Evolutionary conservation across 1,284 basidiomycete species (phyloP), one percentile per base, ranked within the genome.

Genomic region (Trichosporon asahii): DNA sequence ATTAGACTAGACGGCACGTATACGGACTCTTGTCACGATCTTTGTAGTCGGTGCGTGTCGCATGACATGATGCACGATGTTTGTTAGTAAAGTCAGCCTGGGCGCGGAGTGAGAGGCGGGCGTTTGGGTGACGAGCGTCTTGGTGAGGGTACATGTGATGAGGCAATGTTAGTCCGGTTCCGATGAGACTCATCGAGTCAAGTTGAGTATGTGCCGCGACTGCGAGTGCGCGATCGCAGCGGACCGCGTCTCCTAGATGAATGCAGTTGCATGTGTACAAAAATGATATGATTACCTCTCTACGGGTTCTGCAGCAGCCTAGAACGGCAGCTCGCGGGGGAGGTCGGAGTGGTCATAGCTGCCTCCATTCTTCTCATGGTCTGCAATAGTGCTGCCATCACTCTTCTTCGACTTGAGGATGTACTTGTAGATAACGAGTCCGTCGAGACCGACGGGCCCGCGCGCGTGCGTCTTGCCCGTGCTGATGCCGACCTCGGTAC

Each of bases 401-500:
- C 85, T 85, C 65, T 85, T 89, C 76, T 85, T 89, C 81, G 93
- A 93, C 82, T 88, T 86, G 83, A 98, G 84, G 85, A 94, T 88
- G 82, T 96, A 98, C 84, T 97, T 98, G 86, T 98, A 97, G 72
- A 91, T 96, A 63, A 95, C 91, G 73, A 98, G 85, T 1, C 97
- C 97, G 74, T 98, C 95, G 66, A 99, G 85, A 0, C 97, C 97
- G 0, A 99, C 97, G 0, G 97, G 97, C 1, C 97, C 97, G 33
- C 97, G 87, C 2, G 97, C 96, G 79, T 99, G 97, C 67, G 97
- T 98, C 77, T 93, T 90, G 1, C 95, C 95, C 0, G 97, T 99
- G 79, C 91, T 92, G 79, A 99, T 98, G 9, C 97, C 97, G 0
- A 99, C 96, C 84, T 99, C 97, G 1, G 97, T 96, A 0, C 97